Evolutionary conservation across 345 rosid genomes (phyloP).

Genomic region (Euclidium syriacum): DNA sequence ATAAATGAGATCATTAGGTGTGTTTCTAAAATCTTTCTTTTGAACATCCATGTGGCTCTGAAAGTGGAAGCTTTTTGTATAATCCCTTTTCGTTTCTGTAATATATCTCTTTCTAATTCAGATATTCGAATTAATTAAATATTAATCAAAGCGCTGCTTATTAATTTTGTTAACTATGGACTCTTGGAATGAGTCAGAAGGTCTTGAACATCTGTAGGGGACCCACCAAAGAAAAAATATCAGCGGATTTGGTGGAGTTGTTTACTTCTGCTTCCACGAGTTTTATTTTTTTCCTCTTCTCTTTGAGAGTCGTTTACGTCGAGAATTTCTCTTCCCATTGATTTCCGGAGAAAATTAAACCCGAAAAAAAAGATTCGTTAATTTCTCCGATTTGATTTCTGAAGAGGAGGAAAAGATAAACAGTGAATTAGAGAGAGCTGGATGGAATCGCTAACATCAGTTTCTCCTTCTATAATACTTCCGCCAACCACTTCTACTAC

Average conservation of each 20-base stretch:
- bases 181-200: background rate
- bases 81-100: constrained; percentile 15
- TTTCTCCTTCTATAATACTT: constrained; percentile 78
- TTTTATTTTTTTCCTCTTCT: background rate
- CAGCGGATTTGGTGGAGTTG: background rate
- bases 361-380: background rate
- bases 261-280: constrained; percentile 21
- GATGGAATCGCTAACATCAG: constrained; percentile 69
- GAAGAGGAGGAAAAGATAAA: background rate
- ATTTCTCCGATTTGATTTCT: background rate
- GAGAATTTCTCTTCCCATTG: constrained; percentile 8
- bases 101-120: constrained; percentile 21
- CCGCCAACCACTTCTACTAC: constrained; percentile 43
- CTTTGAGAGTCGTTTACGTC: constrained; percentile 25
- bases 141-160: background rate
- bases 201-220: background rate
- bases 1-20: constrained; percentile 7
- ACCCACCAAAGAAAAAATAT: constrained; percentile 12
- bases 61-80: constrained; percentile 5
- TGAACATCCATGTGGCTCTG: background rate
- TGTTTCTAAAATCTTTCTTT: background rate
- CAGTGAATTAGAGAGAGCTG: background rate
- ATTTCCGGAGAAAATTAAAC: constrained; percentile 15
- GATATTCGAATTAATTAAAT: background rate
- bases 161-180: background rate